Conservation (phyloP, 352 stramenopile species). For the Globisporangium acanthophoron region DNA sequence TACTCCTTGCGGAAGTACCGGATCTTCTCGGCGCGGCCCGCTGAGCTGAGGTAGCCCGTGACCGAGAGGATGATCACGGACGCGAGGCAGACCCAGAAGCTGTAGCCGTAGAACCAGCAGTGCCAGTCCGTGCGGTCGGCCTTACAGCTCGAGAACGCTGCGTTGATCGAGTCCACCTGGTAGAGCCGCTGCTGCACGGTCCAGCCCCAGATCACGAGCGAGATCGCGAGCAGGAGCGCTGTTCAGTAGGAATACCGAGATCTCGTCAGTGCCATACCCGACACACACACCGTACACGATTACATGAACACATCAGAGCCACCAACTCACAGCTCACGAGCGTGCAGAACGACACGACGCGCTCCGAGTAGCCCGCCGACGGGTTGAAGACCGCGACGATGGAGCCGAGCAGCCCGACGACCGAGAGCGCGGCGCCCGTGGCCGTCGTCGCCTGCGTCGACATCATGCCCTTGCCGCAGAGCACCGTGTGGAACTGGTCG, state of each 20-base stretch:
- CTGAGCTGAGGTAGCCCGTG: slow-evolving; percentile 74
- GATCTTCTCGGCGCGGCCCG: slow-evolving; percentile 77
- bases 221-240: slow-evolving; percentile 66
- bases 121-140: slow-evolving; percentile 57
- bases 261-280: background rate
- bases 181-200: slow-evolving; percentile 75
- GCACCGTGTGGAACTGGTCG: slow-evolving; percentile 58
- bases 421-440: slow-evolving; percentile 51
- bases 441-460: slow-evolving; percentile 61
- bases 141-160: slow-evolving; percentile 73
- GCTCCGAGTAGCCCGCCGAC: slow-evolving; percentile 64
- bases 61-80: slow-evolving; percentile 74
- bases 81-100: slow-evolving; percentile 82
- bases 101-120: slow-evolving; percentile 87
- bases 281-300: too few species aligned
- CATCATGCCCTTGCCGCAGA: slow-evolving; percentile 70
- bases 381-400: slow-evolving; percentile 75
- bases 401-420: slow-evolving; percentile 53
- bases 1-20: slow-evolving; percentile 83
- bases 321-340: slow-evolving; percentile 62
- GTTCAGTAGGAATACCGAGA: background rate
- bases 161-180: slow-evolving; percentile 73
- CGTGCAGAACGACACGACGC: slow-evolving; percentile 78
- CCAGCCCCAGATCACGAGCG: slow-evolving; percentile 76
- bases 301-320: too few species aligned